Base-by-base conservation (phyloP, 805 yeast genomes). In the Wickerhamiella sorbophila region DNA sequence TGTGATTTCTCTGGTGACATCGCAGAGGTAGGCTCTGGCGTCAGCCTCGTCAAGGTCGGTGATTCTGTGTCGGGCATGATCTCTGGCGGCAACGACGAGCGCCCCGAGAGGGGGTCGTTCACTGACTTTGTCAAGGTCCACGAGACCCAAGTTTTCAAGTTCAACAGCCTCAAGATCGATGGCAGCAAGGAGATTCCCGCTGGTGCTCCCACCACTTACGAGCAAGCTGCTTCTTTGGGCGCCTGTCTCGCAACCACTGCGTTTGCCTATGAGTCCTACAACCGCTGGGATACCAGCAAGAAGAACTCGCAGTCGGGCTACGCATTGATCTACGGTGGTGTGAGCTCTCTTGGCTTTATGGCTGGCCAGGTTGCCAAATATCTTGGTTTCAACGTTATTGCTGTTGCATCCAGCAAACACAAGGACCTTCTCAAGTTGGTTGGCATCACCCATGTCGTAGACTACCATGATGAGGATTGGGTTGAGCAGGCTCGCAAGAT, bases 71-170 rank as follows among this genome's bases (percentile, higher is more conserved):
- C 24, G 66, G 66, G 55, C 91, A 82, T 63, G 71, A 87, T 50
- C 75, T 75, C 62, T 81, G 93, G 66, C 64, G 75, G 21, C 54
- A 71, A 83, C 57, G 78, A 88, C 18, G 94, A 94, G 55, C 83
- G 80, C 74, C 79, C 87, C 36, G 85, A 78, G 57, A 88, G 84
- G 61, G 94, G 94, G 52, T 75, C 93, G 27, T 83, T 84, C 78
- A 93, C 84, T 64, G 84, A 84, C 65, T 84, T 82, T 62, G 86
- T 86, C 41, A 77, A 87, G 35, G 87, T 82, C 61, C 88, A 88
- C 32, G 72, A 79, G 44, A 91, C 82, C 58, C 93, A 91, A 33
- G 93, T 93, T 33, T 67, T 71, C 52, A 75, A 85, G 55, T 86
- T 91, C 44, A 27, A 39, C 6, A 43, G 53, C 20, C 48, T 51